Evolutionary conservation across 305 asterid species (phyloP), one percentile per base, ranked within the genome.

Genomic region (Rubia peregrina): DNA sequence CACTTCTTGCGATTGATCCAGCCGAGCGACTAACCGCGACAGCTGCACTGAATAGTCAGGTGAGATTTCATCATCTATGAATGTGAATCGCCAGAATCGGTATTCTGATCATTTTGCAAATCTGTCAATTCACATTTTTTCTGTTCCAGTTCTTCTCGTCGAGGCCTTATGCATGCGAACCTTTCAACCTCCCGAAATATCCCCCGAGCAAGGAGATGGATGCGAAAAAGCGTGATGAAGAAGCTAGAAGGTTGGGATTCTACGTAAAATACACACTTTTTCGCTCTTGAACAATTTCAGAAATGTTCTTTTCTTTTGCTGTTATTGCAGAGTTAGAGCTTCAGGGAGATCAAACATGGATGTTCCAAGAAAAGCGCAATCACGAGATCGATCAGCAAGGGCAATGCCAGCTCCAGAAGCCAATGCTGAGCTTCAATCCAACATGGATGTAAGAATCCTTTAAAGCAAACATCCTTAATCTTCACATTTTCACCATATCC

Each of bases 201-300:
- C 96, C 98, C 61, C 98, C 98, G 0, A 92, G 96, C 77, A 92
- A 92, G 81, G 98, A 92, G 85, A 88, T 92, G 85, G 98, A 92
- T 80, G 96, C 92, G 57, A 92, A 92, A 79, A 87, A 90, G 9
- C 90, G 90, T 24, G 96, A 90, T 73, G 96, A 92, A 82, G 96
- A 92, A 83, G 88, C 96, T 75, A 80, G 96, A 85, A 91, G 98
- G 98, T 91, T 30, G 74, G 73, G 38, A 44, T 60, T 22, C 24
- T 24, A 13, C 2, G 17, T 5, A 9, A 11, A 24, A 12, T 7
- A 9, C 19, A 55, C 9, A 14, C 16, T 30, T 33, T 57, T 41
- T 44, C 3, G 24, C 1, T 3, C 5, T 1, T 44, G 16, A 55
- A 22, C 41, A 55, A 22, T 59, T 21, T 61, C 49, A 77, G 74